Evolutionary conservation across 805 yeast genomes (phyloP), one percentile per base, ranked within the genome.

Genomic region (Pichia deserticola): DNA sequence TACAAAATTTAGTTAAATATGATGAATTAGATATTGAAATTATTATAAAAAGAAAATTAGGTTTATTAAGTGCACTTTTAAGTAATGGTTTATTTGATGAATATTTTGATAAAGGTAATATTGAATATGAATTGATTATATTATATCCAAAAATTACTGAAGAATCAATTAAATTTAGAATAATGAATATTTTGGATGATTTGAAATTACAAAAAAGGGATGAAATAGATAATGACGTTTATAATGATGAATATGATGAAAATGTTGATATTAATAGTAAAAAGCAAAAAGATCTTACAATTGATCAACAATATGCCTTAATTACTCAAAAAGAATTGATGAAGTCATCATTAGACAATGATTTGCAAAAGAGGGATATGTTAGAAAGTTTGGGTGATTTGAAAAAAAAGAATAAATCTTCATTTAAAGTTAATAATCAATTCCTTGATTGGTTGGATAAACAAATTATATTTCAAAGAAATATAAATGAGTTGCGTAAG

Each of bases 371-470:
- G n/a, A 67, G 72, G 44, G 51, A 65, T 1, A 66, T 78, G 29
- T 73, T 79, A 55, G 65, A 69, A 36, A 60, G 63, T 35, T 54
- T 76, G 27, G 66, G 67, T 40, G 55, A 61, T 9, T 48, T 77
- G 38, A 57, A 65, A 44, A 50, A 59, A 9, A 56, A 63, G 25
- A 60, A 63, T 40, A 54, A 61, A 6, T 63, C 65, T 1, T 54
- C 66, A 0, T 63, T 74, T 35, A 66, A 67, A 28, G 64, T 69
- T 1, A 60, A 62, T 20, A 59, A 65, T 11, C 70, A 67, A 1
- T 88, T 87, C 55, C 51, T 86, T 42, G 65, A 73, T 27, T 88
- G 95, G 95, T 63, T 88, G 37, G 50, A 50, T 36, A 15, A 2
- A 20, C 40, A 53, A 60, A 62, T 51, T 52, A 63, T 41, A 54